These are phyloP conservation scores for Fusarium brevicatenulatum DNA, from an alignment of 2,329 filamentous ascomycete species.

Conservation along the genomic window DNA sequence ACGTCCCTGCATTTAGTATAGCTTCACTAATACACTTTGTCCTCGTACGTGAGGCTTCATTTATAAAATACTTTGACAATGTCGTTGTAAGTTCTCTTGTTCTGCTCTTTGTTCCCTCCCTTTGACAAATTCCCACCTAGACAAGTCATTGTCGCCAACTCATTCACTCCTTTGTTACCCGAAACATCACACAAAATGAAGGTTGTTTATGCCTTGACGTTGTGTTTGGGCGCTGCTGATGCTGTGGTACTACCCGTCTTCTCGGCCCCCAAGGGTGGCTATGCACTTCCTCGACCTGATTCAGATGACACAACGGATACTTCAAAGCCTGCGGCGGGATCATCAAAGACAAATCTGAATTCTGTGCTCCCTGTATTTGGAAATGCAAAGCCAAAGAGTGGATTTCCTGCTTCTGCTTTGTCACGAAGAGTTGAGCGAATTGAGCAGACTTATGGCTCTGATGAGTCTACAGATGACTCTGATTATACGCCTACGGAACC, in stretches of 20 bases:
- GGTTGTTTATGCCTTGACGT: background rate
- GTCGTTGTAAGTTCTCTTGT: background rate
- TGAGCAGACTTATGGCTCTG: background rate
- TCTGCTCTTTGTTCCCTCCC: background rate
- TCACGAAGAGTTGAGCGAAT: background rate
- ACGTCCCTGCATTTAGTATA: constrained; percentile 17
- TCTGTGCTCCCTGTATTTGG: background rate
- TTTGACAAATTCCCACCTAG: background rate
- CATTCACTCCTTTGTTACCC: background rate
- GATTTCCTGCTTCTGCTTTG: background rate
- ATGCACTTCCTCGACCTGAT: background rate
- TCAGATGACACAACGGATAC: background rate
- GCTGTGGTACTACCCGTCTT: background rate
- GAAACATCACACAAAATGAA: background rate
- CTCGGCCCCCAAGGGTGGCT: constrained; percentile 3
- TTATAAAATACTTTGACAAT: constrained; percentile 13
- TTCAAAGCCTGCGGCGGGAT: background rate
- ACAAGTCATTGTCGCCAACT: background rate
- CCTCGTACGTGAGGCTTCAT: background rate
- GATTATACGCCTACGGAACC: background rate
- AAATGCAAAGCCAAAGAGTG: background rate
- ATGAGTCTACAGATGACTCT: background rate
- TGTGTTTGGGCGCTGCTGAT: constrained; percentile 9
- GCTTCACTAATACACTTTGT: background rate
- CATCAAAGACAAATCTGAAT: background rate